A percentile compares a stretch with the other conserved stretches of the same genome.
phyloP scores from a whole-genome alignment of 2,329 filamentous ascomycete genomes.

The Lecanicillium sp. region DNA sequence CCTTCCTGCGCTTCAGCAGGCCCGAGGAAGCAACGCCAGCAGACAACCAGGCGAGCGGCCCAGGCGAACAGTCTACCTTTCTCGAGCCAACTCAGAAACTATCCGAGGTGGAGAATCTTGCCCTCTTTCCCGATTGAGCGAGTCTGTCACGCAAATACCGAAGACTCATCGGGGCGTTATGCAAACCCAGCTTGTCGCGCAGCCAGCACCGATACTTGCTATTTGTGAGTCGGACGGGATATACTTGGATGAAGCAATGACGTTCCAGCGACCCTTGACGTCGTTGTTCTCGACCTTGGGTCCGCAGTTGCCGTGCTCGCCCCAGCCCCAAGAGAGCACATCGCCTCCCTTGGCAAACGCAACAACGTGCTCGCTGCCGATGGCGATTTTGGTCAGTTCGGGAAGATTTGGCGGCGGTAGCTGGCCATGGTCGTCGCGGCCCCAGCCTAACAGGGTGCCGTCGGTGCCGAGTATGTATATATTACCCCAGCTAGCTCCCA shows the following conservation, averaged over 20 bases:
- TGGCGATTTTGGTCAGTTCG: conserved; percentile 56
- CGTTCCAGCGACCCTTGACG: conserved; percentile 63
- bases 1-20: conserved; percentile 38
- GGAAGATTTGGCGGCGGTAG: conserved; percentile 60
- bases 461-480: conserved; percentile 63
- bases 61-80: conserved; percentile 24
- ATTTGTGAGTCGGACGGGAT: conserved; percentile 48
- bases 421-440: conserved; percentile 80
- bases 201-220: conserved; percentile 69
- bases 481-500: conserved; percentile 77
- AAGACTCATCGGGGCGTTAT: conserved; percentile 27
- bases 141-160: conserved; percentile 4
- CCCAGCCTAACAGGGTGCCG: conserved; percentile 65
- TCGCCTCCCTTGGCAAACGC: conserved; percentile 59
- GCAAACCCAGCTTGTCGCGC: conserved; percentile 79
- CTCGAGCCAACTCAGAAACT: conserved; percentile 69
- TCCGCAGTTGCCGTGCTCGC: conserved; percentile 95
- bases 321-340: conserved; percentile 90
- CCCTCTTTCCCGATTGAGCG: conserved; percentile 36
- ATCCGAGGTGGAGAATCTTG: conserved; percentile 54
- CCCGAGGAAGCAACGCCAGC: conserved; percentile 23
- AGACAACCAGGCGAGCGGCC: conserved; percentile 21
- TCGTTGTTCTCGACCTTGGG: conserved; percentile 56
- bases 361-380: conserved; percentile 87
- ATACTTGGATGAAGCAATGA: conserved; percentile 54